A percentile compares a stretch with the other conserved stretches of the same genome.
Conservation (phyloP, 1,284 basidiomycete genomes). For the Hypsizygus ulmarius region DNA sequence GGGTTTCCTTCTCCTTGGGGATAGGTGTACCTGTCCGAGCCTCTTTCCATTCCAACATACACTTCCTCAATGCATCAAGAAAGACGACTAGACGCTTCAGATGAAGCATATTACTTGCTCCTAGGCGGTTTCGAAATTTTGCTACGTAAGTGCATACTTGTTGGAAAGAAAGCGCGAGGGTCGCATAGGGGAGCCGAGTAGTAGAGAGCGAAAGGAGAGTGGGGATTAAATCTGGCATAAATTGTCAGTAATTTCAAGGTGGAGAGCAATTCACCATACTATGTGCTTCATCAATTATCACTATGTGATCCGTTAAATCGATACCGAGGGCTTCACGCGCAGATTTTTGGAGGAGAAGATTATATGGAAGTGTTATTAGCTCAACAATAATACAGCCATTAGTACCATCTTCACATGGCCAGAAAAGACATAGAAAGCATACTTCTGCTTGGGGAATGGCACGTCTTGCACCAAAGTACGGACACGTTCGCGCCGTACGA, state of each 20-base stretch:
- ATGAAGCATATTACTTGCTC: slow-evolving; percentile 73
- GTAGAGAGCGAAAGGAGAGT: slow-evolving; percentile 88
- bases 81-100: slow-evolving; percentile 78
- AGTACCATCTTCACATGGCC: background rate
- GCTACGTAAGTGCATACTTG: slow-evolving; percentile 81
- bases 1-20: slow-evolving; percentile 11
- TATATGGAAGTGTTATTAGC: slow-evolving; percentile 93
- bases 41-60: slow-evolving; percentile 50
- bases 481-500: slow-evolving; percentile 68
- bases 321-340: slow-evolving; percentile 88
- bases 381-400: slow-evolving; percentile 29
- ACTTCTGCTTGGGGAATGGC: slow-evolving; percentile 92
- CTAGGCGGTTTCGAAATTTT: slow-evolving; percentile 77
- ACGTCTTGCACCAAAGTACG: slow-evolving; percentile 88
- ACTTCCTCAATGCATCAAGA: slow-evolving; percentile 64
- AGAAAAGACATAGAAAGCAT: background rate
- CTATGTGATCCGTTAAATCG: slow-evolving; percentile 77
- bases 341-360: slow-evolving; percentile 82
- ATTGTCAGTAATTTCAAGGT: background rate
- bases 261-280: slow-evolving; percentile 51
- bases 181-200: slow-evolving; percentile 58
- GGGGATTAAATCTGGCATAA: slow-evolving; percentile 71
- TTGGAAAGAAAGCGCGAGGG: slow-evolving; percentile 62
- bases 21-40: slow-evolving; percentile 17
- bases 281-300: slow-evolving; percentile 96